Percentiles rank a stretch among this genome's conserved stretches.
Conservation (phyloP, 2,329 filamentous ascomycete species). For the Arthrocladium fulminans region DNA sequence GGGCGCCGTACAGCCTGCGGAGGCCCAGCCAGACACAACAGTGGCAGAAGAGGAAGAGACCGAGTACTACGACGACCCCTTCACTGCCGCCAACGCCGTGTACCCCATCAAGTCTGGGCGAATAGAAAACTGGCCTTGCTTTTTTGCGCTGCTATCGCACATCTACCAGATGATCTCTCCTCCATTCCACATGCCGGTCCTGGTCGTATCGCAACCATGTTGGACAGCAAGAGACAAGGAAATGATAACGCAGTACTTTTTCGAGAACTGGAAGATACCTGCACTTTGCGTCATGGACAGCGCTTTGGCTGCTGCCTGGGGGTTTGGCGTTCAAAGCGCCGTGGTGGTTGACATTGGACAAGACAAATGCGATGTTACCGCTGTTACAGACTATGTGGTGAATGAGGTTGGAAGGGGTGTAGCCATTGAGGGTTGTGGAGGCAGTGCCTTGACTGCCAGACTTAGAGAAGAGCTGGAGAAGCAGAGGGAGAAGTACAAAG, state of each 20-base stretch:
- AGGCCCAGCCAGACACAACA: constrained; percentile 9
- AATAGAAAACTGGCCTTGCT: constrained; percentile 84
- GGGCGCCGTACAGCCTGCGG: constrained; percentile 4
- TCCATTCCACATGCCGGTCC: constrained; percentile 86
- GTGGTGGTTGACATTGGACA: constrained; percentile 87
- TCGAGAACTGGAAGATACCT: constrained; percentile 93
- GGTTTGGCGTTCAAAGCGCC: constrained; percentile 73
- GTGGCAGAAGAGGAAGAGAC: constrained; percentile 33
- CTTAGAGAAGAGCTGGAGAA: constrained; percentile 56
- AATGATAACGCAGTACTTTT: constrained; percentile 82
- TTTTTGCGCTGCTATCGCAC: constrained; percentile 87
- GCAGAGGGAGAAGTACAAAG: constrained; percentile 43
- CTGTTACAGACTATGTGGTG: constrained; percentile 73
- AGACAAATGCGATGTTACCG: constrained; percentile 86
- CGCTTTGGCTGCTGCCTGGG: constrained; percentile 67
- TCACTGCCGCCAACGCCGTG: constrained; percentile 78
- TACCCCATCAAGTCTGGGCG: constrained; percentile 75
- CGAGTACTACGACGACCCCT: constrained; percentile 79
- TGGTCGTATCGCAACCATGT: constrained; percentile 79
- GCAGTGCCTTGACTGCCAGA: constrained; percentile 73
- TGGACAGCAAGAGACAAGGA: constrained; percentile 88
- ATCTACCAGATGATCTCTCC: constrained; percentile 83
- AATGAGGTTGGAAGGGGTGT: constrained; percentile 57
- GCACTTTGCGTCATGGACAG: constrained; percentile 86
- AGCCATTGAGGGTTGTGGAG: constrained; percentile 62